Evolutionary conservation across 108 stramenopile species (phyloP).

Genomic region (Heterococcus sp.): DNA sequence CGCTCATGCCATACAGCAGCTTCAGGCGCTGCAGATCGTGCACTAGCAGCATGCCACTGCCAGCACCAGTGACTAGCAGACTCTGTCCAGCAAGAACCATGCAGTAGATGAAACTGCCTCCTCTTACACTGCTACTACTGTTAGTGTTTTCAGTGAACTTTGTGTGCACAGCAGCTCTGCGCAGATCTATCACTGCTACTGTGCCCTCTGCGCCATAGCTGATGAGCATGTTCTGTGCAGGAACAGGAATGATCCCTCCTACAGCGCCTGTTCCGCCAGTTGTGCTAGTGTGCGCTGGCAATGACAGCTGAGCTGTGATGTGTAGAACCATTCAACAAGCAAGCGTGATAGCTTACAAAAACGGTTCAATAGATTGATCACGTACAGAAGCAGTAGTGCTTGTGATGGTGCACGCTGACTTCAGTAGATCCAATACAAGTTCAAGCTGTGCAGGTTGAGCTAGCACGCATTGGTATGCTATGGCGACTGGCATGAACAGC

Average conservation of each 20-base stretch:
- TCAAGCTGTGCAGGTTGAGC: background rate
- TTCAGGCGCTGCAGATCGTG: background rate
- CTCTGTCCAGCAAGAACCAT: background rate
- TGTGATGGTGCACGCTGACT: background rate
- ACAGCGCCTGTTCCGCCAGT: background rate
- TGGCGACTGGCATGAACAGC: background rate
- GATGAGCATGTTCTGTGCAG: background rate
- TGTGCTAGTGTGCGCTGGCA: background rate
- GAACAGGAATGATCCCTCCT: background rate
- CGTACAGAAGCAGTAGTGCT: background rate
- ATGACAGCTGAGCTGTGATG: background rate
- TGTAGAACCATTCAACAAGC: background rate
- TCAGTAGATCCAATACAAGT: background rate
- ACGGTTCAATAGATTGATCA: background rate
- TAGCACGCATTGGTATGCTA: background rate
- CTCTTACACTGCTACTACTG: background rate
- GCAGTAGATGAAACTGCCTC: background rate
- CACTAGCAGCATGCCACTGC: background rate
- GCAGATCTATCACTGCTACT: background rate
- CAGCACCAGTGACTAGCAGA: background rate
- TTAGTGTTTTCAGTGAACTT: too few species aligned
- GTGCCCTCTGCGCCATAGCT: background rate
- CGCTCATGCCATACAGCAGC: background rate
- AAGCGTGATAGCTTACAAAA: background rate
- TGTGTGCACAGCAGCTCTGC: too few species aligned